A percentile compares a stretch with the other conserved stretches of the same genome.
These are phyloP conservation scores for Arachis hypogaea DNA, from an alignment of 306 rosid species.

Conservation along the genomic window DNA sequence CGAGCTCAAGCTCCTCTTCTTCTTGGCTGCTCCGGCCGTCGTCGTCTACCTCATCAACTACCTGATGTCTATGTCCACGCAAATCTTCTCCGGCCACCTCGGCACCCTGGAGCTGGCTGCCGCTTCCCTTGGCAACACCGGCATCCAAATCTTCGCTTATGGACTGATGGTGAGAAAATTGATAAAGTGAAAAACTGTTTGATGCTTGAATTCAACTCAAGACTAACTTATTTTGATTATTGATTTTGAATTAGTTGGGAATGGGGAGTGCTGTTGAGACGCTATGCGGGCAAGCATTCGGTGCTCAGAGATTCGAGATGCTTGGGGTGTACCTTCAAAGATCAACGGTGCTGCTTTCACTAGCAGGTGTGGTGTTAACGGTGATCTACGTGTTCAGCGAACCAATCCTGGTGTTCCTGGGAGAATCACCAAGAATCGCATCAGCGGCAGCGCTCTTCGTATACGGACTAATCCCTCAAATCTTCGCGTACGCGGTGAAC, in stretches of 20 bases:
- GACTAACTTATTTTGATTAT: no score
- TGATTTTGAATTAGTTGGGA: constrained; percentile 50
- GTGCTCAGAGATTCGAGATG: constrained; percentile 64
- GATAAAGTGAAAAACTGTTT: no score
- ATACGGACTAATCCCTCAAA: constrained; percentile 78
- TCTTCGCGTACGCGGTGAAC: constrained; percentile 70
- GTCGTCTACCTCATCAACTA: constrained; percentile 59
- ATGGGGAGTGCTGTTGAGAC: constrained; percentile 98
- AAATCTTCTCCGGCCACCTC: constrained; percentile 71
- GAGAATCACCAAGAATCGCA: constrained; percentile 59
- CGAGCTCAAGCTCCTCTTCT: constrained; percentile 56
- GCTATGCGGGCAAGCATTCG: constrained; percentile 82
- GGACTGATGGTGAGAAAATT: constrained; percentile 59
- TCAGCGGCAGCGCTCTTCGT: constrained; percentile 60
- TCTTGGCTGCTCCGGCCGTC: constrained; percentile 65
- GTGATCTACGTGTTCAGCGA: constrained; percentile 49
- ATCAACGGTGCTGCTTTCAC: constrained; percentile 57
- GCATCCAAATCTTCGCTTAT: constrained; percentile 71
- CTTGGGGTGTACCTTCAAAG: constrained; percentile 71
- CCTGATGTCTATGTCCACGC: constrained; percentile 74
- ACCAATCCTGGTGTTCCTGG: constrained; percentile 52
- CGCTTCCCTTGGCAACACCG: constrained; percentile 69
- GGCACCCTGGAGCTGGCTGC: constrained; percentile 80
- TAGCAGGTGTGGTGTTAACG: constrained; percentile 35
- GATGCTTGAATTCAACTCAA: no score